Evolutionary conservation across 2,329 filamentous ascomycete genomes (phyloP).

Genomic region (Mariannaea elegans): DNA sequence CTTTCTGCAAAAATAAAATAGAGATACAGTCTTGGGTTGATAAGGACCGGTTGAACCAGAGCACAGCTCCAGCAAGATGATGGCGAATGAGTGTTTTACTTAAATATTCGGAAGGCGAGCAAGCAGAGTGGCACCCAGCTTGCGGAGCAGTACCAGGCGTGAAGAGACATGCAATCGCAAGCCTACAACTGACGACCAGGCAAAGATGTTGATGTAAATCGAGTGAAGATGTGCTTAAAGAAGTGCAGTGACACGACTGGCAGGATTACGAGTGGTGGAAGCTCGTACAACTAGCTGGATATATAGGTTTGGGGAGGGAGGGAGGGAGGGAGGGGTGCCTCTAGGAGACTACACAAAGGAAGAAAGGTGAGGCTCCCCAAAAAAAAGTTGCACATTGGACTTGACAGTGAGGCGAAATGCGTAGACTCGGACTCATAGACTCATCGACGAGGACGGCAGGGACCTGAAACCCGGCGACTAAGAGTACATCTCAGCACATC

Average conservation of each 20-base stretch:
- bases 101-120: slow-evolving; percentile 22
- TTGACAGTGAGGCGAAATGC: slow-evolving; percentile 37
- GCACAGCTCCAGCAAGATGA: background rate
- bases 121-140: slow-evolving; percentile 16
- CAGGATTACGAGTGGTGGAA: slow-evolving; percentile 10
- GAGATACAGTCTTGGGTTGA: background rate
- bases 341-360: slow-evolving; percentile 1
- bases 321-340: background rate
- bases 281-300: slow-evolving; percentile 4
- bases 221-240: slow-evolving; percentile 11
- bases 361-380: slow-evolving; percentile 36
- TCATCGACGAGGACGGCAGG: slow-evolving; percentile 26
- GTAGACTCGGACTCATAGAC: slow-evolving; percentile 31
- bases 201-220: slow-evolving; percentile 26
- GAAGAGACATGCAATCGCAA: slow-evolving; percentile 23
- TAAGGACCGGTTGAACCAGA: slow-evolving; percentile 1
- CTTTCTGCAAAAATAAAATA: slow-evolving; percentile 1
- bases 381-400: slow-evolving; percentile 34
- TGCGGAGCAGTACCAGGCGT: slow-evolving; percentile 4
- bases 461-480: slow-evolving; percentile 33
- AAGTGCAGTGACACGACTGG: slow-evolving; percentile 19
- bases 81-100: slow-evolving; percentile 1
- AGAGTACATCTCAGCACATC: slow-evolving; percentile 9
- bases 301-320: background rate
- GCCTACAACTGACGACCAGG: slow-evolving; percentile 26